Evolutionary conservation across 1,139 yeast species (phyloP).

Genomic region (Cylindricascospora bacillispora): DNA sequence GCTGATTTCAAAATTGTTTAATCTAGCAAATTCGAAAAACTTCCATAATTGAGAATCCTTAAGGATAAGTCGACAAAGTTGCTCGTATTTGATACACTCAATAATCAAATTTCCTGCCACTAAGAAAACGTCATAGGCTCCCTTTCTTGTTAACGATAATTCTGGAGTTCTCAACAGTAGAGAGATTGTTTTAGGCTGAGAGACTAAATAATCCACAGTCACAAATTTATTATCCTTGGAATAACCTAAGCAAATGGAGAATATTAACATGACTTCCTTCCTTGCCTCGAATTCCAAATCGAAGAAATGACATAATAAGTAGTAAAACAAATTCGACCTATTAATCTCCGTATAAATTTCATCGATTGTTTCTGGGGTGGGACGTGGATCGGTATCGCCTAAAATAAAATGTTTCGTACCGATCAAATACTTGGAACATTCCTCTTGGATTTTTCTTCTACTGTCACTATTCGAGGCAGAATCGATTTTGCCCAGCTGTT

Average conservation of each 20-base stretch:
- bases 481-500: slow-evolving; percentile 58
- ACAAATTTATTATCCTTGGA: slow-evolving; percentile 69
- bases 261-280: slow-evolving; percentile 65
- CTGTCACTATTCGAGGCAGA: slow-evolving; percentile 29
- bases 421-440: slow-evolving; percentile 51
- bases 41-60: slow-evolving; percentile 61
- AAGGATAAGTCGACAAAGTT: slow-evolving; percentile 47
- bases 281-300: slow-evolving; percentile 79
- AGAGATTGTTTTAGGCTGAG: slow-evolving; percentile 52
- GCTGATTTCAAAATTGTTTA: slow-evolving; percentile 74
- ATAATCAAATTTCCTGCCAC: slow-evolving; percentile 70
- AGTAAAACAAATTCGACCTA: slow-evolving; percentile 53
- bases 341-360: slow-evolving; percentile 29
- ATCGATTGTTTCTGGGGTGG: slow-evolving; percentile 68
- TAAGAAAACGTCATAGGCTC: slow-evolving; percentile 46
- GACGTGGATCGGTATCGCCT: slow-evolving; percentile 58
- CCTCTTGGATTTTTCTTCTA: slow-evolving; percentile 58
- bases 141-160: slow-evolving; percentile 26
- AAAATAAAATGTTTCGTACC: slow-evolving; percentile 58
- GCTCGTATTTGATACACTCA: slow-evolving; percentile 76
- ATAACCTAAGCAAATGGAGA: slow-evolving; percentile 66
- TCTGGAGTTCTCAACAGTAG: slow-evolving; percentile 61
- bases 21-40: slow-evolving; percentile 64
- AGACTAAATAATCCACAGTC: slow-evolving; percentile 70
- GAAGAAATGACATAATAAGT: slow-evolving; percentile 43